phyloP scores from a whole-genome alignment of 2,329 filamentous ascomycete genomes.

The Delphinella strobiligena region DNA sequence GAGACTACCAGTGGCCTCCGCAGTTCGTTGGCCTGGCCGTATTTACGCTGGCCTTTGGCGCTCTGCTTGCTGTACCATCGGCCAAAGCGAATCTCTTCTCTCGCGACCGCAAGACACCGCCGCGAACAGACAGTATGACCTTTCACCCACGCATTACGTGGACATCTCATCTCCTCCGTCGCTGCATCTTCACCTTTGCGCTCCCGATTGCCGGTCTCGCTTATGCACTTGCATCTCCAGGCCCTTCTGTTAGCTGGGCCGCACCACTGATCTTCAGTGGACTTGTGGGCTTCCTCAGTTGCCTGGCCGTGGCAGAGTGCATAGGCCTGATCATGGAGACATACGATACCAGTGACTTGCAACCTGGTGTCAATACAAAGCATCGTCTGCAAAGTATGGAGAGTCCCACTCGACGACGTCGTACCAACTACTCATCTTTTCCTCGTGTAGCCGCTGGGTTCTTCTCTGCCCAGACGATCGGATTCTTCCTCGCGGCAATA shows the following conservation, averaged over 20 bases:
- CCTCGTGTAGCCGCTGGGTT: slow-evolving; percentile 62
- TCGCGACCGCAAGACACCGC: slow-evolving; percentile 46
- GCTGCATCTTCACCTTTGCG: slow-evolving; percentile 53
- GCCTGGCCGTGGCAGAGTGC: slow-evolving; percentile 64
- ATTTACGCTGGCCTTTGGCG: slow-evolving; percentile 54
- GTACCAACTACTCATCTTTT: slow-evolving; percentile 65
- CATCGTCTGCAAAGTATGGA: slow-evolving; percentile 35
- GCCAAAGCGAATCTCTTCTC: slow-evolving; percentile 61
- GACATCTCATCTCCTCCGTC: slow-evolving; percentile 61
- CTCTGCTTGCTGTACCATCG: slow-evolving; percentile 57
- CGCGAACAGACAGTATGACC: slow-evolving; percentile 55
- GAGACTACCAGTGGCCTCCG: slow-evolving; percentile 52
- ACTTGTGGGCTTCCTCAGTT: slow-evolving; percentile 57
- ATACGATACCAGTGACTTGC: slow-evolving; percentile 69
- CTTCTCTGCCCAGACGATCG: slow-evolving; percentile 56
- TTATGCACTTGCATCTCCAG: slow-evolving; percentile 55
- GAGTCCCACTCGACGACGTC: slow-evolving; percentile 30
- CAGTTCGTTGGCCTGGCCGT: slow-evolving; percentile 56
- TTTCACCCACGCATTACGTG: slow-evolving; percentile 51
- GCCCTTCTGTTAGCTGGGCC: slow-evolving; percentile 47
- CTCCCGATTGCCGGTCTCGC: slow-evolving; percentile 55
- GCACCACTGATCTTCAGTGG: slow-evolving; percentile 55
- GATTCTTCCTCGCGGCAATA: slow-evolving; percentile 56
- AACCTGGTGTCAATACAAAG: slow-evolving; percentile 51
- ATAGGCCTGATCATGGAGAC: slow-evolving; percentile 69